A percentile compares a stretch with the other conserved stretches of the same genome.
phyloP scores from a whole-genome alignment of 208 protist species.

The Leishmania major region DNA sequence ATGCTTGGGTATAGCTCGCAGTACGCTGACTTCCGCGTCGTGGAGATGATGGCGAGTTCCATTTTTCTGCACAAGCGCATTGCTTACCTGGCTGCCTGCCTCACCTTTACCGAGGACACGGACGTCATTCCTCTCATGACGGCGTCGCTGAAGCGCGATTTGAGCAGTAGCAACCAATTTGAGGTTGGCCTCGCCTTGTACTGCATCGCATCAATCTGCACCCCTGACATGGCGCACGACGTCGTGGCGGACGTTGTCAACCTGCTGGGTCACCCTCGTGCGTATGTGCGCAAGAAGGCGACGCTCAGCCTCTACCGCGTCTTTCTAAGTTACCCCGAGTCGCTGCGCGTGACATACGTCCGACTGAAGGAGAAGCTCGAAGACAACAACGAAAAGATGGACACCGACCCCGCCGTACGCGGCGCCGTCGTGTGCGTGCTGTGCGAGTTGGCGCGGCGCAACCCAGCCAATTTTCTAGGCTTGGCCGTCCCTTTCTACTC shows the following conservation, averaged over 20 bases:
- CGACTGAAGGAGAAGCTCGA: slow-evolving; percentile 97
- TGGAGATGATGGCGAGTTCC: slow-evolving; percentile 96
- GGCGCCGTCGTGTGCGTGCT: slow-evolving; percentile 97
- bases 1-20: slow-evolving; percentile 97
- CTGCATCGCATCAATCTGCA: slow-evolving; percentile 97
- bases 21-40: slow-evolving; percentile 96
- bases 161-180: slow-evolving; percentile 94
- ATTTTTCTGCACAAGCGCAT: slow-evolving; percentile 86
- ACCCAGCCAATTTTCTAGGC: slow-evolving; percentile 98
- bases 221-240: slow-evolving; percentile 95
- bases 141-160: slow-evolving; percentile 97
- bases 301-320: slow-evolving; percentile 96
- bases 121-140: slow-evolving; percentile 97
- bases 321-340: slow-evolving; percentile 97
- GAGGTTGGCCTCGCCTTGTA: slow-evolving; percentile 96
- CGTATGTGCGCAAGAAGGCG: slow-evolving; percentile 96
- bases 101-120: slow-evolving; percentile 94
- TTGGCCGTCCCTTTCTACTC: slow-evolving; percentile 97
- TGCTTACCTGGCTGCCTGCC: slow-evolving; percentile 95
- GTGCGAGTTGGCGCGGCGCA: slow-evolving; percentile 98
- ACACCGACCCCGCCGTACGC: slow-evolving; percentile 91
- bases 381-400: slow-evolving; percentile 84
- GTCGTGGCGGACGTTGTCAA: slow-evolving; percentile 95
- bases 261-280: slow-evolving; percentile 88
- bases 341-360: slow-evolving; percentile 96